Base-by-base conservation (phyloP, 768 basidiomycete genomes). In the Pulveroboletus sp. region DNA sequence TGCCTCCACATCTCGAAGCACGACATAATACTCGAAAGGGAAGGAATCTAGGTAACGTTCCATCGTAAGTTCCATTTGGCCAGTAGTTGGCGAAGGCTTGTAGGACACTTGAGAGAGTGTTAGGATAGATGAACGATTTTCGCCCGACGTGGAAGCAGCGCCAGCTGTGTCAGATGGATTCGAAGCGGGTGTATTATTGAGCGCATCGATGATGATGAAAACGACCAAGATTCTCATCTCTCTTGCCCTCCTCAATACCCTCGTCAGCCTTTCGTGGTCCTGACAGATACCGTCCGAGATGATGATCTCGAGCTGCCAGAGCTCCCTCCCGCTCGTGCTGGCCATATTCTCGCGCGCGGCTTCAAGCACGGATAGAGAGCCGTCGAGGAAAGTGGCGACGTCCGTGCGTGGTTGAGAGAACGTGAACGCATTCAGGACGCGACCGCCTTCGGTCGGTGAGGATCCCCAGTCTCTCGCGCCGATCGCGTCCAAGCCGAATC, bases 211-310 rank as follows among this genome's bases (percentile, higher is more conserved):
- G 50, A 98, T 81, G 67, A 99, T 81, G 75, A 99, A 99, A 46
- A 97, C 94, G 45, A 99, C 80, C 87, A 98, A 86, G 59, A 98
- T 84, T 27, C 86, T 78, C 66, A 93, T 89, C 59, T 90, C 94
- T 57, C 86, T 82, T 5, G 95, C 96, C 57, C 80, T 82, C 32
- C 96, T 76, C 17, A 99, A 74, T 27, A 90, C 69, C 3, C 83
- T 82, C 33, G 87, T 82, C 43, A 99, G 75, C 57, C 78, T 76
- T 37, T 93, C 89, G 67, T 97, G 94, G 63, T 96, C 90, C 66
- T 98, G 93, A 64, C 94, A 98, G 57, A 97, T 88, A n/a, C 96
- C 96, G 61, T 99, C 96, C 14, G 93, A 97, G 53, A 99, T 92
- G 76, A 99, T 96, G 71, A 98, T 90, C 67, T 97, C 82, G 47